Conservation (phyloP, 106 monocot species). For the Chionographis japonica region DNA sequence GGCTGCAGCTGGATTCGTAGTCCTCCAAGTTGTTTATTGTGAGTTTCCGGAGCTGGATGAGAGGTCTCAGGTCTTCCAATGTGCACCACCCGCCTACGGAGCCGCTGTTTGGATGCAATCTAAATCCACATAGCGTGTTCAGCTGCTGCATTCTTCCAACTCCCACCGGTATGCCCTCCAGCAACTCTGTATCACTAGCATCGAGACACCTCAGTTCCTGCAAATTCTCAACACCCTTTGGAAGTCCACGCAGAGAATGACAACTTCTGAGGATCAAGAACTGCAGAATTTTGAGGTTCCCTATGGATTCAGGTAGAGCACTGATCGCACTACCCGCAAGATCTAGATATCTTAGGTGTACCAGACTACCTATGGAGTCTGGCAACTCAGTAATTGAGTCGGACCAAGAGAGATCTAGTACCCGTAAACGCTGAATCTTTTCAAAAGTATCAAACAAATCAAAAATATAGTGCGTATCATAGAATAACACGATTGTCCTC, state of each 20-base stretch:
- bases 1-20: not conserved
- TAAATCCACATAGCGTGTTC: conserved; percentile 19
- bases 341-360: conserved; percentile 34
- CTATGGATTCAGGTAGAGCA: conserved; percentile 20
- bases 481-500: conserved; percentile 31
- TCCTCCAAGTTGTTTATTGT: conserved; percentile 25
- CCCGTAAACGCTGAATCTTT: conserved; percentile 8
- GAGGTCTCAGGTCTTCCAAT: conserved; percentile 22
- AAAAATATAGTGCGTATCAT: conserved; percentile 13
- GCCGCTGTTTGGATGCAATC: not conserved
- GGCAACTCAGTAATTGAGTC: conserved; percentile 22
- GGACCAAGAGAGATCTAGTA: conserved; percentile 23
- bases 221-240: conserved; percentile 14
- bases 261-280: conserved; percentile 20
- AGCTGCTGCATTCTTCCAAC: conserved; percentile 25
- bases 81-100: conserved; percentile 2
- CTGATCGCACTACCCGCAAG: conserved; percentile 23
- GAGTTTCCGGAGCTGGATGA: conserved; percentile 26
- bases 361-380: conserved; percentile 25
- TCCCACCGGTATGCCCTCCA: conserved; percentile 24
- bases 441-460: conserved; percentile 6
- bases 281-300: conserved; percentile 22
- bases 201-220: conserved; percentile 20
- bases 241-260: conserved; percentile 17
- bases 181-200: conserved; percentile 9